phyloP scores from a whole-genome alignment of 106 monocot genomes.

The Dendrobium catenatum region DNA sequence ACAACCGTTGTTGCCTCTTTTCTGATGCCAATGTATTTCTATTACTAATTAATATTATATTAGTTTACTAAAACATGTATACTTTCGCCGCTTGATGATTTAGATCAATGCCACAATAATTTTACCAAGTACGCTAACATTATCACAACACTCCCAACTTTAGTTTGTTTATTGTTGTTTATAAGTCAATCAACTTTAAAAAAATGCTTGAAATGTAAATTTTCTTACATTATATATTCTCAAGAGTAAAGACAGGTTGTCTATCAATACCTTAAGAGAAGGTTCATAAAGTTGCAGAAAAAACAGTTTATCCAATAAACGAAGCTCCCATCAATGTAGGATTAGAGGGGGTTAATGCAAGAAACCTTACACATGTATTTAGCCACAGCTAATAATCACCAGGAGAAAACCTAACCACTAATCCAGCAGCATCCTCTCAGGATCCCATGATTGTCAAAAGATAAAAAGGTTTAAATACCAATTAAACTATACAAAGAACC shows the following conservation, averaged over 20 bases:
- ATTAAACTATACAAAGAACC: neutral
- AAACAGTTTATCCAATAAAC: neutral
- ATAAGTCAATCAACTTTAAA: neutral
- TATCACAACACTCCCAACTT: too few species aligned
- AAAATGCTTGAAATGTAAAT: neutral
- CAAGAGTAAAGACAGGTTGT: neutral
- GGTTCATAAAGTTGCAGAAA: neutral
- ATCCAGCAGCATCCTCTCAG: neutral
- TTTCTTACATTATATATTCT: neutral
- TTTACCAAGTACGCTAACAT: too few species aligned
- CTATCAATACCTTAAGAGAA: neutral
- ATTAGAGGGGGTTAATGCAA: too few species aligned
- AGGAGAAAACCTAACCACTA: neutral
- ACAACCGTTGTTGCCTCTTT: too few species aligned
- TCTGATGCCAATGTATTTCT: neutral
- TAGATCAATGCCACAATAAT: too few species aligned
- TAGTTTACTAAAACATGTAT: neutral
- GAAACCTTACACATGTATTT: too few species aligned
- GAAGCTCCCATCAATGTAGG: neutral
- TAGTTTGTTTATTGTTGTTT: neutral
- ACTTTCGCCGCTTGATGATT: neutral
- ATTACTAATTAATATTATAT: neutral
- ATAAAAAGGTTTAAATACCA: neutral
- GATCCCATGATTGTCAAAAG: neutral
- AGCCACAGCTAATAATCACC: neutral